Evolutionary conservation across 2,329 filamentous ascomycete species (phyloP), one percentile per base, ranked within the genome.

Genomic region (Paecilomyces dactylethromorphus): DNA sequence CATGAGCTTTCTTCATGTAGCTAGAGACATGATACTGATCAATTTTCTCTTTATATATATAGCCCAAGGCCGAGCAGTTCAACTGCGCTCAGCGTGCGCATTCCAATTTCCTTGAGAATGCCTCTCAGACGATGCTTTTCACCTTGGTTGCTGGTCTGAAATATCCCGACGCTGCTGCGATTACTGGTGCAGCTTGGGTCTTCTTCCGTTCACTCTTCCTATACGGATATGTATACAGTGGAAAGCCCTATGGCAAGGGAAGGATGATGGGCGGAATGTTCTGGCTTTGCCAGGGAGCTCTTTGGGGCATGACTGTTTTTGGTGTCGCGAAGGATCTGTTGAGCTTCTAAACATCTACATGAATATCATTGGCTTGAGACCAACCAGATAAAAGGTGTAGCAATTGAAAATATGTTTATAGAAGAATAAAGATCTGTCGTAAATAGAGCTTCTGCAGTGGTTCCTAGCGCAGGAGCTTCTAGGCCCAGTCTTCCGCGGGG

Each of bases 71-170:
- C 31, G 71, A 81, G 59, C 67, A 77, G 58, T 81, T 81, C 71
- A 81, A 81, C 68, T 80, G 78, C 73, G 82, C 82, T 24, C 82
- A 84, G 65, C 77, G 82, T 63, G 79, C 81, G 18, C 82, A 85
- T 75, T 76, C 77, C 67, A 86, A 87, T 72, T 85, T 81, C 72
- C 72, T 82, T 64, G 85, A 87, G 74, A 84, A 85, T 70, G 78
- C 82, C 61, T 66, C 79, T 2, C 76, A 79, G 57, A 78, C 79
- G 3, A 76, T 84, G 53, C 73, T 79, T 26, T 77, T 77, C 54
- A 75, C 83, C 66, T 72, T 86, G 18, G 75, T 86, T 57, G 76
- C 80, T 0, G 84, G 84, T 2, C 64, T 86, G 57, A 74, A 74
- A 61, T 84, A 80, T 68, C 84, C 84, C 0, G 66, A 75, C 29